Conservation (phyloP, 1,139 yeast species). For the Geotrichum klebahnii region DNA sequence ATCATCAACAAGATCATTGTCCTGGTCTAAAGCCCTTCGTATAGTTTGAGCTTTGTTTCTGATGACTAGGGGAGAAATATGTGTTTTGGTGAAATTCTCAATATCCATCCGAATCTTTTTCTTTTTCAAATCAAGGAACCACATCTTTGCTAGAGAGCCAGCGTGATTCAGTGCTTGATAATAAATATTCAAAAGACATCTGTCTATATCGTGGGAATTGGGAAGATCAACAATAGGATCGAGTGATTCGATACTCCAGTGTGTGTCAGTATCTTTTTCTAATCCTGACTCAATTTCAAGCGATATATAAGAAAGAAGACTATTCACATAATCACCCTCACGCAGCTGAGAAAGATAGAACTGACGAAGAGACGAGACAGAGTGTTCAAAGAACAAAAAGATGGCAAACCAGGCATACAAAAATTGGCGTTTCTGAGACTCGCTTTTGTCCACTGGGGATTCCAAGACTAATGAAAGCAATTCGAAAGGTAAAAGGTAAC, state of each 20-base stretch:
- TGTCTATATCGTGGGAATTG: constrained; percentile 27
- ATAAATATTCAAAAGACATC: constrained; percentile 45
- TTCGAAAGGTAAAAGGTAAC: constrained; percentile 32
- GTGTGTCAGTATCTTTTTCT: constrained; percentile 18
- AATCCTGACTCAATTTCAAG: constrained; percentile 22
- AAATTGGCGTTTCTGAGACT: constrained; percentile 37
- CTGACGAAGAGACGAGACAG: constrained; percentile 59
- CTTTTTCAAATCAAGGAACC: constrained; percentile 66
- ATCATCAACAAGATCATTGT: constrained; percentile 47
- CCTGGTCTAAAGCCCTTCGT: constrained; percentile 35
- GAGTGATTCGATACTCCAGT: constrained; percentile 21
- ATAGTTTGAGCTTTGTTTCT: constrained; percentile 56
- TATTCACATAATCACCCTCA: constrained; percentile 46
- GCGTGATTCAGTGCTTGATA: constrained; percentile 55
- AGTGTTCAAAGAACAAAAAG: constrained; percentile 59
- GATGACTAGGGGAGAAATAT: constrained; percentile 63
- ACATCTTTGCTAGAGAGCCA: constrained; percentile 64
- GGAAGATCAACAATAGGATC: constrained; percentile 34
- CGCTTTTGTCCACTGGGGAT: constrained; percentile 27
- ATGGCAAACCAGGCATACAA: constrained; percentile 70
- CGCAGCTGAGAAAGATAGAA: constrained; percentile 57
- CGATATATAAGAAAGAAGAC: constrained; percentile 32
- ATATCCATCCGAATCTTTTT: constrained; percentile 53
- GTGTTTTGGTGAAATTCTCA: constrained; percentile 58
- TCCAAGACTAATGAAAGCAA: constrained; percentile 34